Base-by-base conservation (phyloP, 176 grass and related monocot species). In the Tillandsia fasciculata region DNA sequence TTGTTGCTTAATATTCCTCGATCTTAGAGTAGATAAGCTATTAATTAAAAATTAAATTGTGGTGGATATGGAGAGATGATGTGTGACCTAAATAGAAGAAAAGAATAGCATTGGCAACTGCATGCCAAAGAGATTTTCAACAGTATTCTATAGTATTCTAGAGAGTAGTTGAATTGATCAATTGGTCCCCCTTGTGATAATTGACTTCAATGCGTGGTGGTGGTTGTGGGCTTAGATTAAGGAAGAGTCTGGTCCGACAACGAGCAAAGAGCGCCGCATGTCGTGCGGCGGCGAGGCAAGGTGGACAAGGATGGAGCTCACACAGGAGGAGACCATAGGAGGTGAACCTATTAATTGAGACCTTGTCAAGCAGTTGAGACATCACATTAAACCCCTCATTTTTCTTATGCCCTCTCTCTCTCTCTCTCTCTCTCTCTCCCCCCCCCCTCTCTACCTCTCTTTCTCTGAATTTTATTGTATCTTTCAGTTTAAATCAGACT, bases 261-360 rank as follows among this genome's bases (percentile, higher is more conserved):
- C 48, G 72, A 65, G 72, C 24, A n/a, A 49, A 61, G 61, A 48
- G 1, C 59, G 61, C 59, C 14, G 24, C 57, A 26, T 75, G 72
- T 75, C 48, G 72, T 3, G 72, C 11, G 72, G 27, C 15, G 3
- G 72, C 18, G 18, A 53, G 26, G 48, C 49, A 75, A 26, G 11
- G 17, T 24, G 50, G 20, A 50, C 48, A 23, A 51, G 20, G 18
- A 52, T 71, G 12, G 27, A 52, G 33, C 68, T 71, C 51, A 10
- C 11, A 52, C 12, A 10, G 20, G 15, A 51, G 18, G 48, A 71
- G 51, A 12, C 42, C 20, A 24, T 8, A 61, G 56, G 56, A 61
- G 56, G 56, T 61, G 56, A 61, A 61, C 17, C 3, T 23, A 61
- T 61, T 61, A 23, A 61, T 42, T 61, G 56, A 61, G 56, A 59